These are phyloP conservation scores for Terfezia claveryi DNA, from an alignment of 495 filamentous ascomycete species.

Conservation along the genomic window DNA sequence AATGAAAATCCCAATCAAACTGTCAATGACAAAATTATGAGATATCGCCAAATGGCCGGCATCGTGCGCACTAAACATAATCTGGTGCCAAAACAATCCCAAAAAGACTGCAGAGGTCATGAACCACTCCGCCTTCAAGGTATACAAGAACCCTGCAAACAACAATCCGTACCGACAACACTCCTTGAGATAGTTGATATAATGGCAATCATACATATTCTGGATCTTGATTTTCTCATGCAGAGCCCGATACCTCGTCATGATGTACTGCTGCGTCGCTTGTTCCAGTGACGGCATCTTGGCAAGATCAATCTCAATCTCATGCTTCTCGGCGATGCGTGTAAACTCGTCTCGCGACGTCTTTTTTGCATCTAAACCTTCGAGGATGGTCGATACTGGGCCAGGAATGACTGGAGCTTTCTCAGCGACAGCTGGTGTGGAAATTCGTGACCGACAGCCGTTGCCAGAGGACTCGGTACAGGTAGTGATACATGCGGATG, in stretches of 20 bases:
- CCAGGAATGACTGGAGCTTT: not conserved
- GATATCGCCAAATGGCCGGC: slow-evolving; percentile 30
- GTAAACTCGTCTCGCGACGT: slow-evolving; percentile 12
- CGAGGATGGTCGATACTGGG: not conserved
- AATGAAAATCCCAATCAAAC: slow-evolving; percentile 27
- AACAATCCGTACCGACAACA: slow-evolving; percentile 22
- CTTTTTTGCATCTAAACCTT: not conserved
- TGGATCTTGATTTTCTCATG: slow-evolving; percentile 23
- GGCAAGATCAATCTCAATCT: slow-evolving; percentile 19
- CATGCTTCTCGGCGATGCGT: slow-evolving; percentile 19
- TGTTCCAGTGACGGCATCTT: slow-evolving; percentile 26
- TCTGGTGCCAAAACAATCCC: slow-evolving; percentile 31
- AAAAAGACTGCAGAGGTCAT: slow-evolving; percentile 25
- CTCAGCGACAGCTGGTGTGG: not conserved
- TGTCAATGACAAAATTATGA: slow-evolving; percentile 26
- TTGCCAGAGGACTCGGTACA: not conserved
- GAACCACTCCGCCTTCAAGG: slow-evolving; percentile 24
- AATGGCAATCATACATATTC: slow-evolving; percentile 25
- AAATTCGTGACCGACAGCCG: not conserved
- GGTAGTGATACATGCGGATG: not conserved
- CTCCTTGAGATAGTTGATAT: slow-evolving; percentile 27
- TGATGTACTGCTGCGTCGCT: slow-evolving; percentile 24
- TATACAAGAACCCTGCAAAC: slow-evolving; percentile 21
- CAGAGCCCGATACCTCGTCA: slow-evolving; percentile 23
- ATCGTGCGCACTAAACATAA: slow-evolving; percentile 33